Base-by-base conservation (phyloP, 108 stramenopile genomes). In the Pseudonitzschia multiseries region DNA sequence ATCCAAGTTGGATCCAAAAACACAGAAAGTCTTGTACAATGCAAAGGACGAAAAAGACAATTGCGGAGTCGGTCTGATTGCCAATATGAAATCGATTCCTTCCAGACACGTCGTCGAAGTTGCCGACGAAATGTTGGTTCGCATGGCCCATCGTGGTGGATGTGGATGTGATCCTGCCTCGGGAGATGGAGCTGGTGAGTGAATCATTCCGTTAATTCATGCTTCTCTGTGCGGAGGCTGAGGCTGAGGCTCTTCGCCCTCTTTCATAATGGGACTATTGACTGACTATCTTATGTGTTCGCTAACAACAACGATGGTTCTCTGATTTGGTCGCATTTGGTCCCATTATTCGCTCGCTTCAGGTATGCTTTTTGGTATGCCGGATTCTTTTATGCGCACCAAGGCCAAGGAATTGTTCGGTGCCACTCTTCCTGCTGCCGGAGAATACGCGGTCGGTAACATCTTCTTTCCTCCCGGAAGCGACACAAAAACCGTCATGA, bases 91-190 rank as follows among this genome's bases (percentile, higher is more conserved):
- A 70, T 89, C 89, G 22, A 79, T 90, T 57, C 84, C 96, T 0
- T 86, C 84, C 61, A 86, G 98, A 10, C 86, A 84, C 74, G 94
- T 97, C 31, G 95, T 98, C 42, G 87, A 93, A 54, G 94, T 96
- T 73, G 96, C 97, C 21, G 96, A 97, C 83, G 97, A 97, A 80
- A 98, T 98, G 98, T 80, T 98, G 44, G 90, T 98, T 56, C 89
- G 98, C 40, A 98, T 98, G 98, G 82, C 91, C 74, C 98, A 98
- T 87, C 83, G 98, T 61, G 98, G 98, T 41, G 96, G 96, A 27
- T 93, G 93, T 64, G 96, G 96, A 12, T 96, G 93, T 65, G 94
- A 94, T 79, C 96, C 96, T 31, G 88, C 89, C 22, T 87, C 85
- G 73, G 96, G 96, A 48, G 96, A 94, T 83, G 96, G 93, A 65